These are phyloP conservation scores for Carnegiea gigantea DNA, from an alignment of 179 eudicot species.

Conservation along the genomic window DNA sequence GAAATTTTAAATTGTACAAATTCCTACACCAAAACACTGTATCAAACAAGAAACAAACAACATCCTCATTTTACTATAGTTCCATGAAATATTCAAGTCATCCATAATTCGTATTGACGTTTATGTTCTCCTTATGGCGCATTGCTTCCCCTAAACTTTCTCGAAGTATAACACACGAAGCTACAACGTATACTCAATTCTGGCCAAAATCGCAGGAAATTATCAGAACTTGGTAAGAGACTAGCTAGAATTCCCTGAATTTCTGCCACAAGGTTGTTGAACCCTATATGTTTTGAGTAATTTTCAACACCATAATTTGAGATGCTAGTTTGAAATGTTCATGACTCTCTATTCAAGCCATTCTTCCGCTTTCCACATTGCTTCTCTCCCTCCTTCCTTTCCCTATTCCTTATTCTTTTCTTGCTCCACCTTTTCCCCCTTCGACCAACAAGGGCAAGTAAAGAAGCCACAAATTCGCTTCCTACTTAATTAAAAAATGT, in stretches of 20 bases:
- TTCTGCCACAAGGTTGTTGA: too few relatives aligned
- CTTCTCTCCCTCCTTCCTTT: not conserved
- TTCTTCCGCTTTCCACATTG: constrained; percentile 1
- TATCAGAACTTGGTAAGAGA: too few relatives aligned
- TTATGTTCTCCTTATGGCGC: too few relatives aligned
- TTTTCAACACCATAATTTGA: not conserved
- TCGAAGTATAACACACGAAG: not conserved
- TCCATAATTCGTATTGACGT: too few relatives aligned
- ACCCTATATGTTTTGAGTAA: not conserved
- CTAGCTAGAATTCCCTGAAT: too few relatives aligned
- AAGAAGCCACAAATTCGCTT: not conserved
- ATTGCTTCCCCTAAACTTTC: too few relatives aligned
- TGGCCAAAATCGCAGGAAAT: not conserved
- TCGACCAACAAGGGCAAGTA: constrained; percentile 16
- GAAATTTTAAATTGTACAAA: too few relatives aligned
- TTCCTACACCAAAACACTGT: too few relatives aligned
- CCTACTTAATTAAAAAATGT: not conserved
- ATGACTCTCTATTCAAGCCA: constrained; percentile 1
- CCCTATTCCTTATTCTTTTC: constrained; percentile 21
- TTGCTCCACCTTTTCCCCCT: constrained; percentile 7
- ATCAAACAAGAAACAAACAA: too few relatives aligned
- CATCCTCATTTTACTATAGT: too few relatives aligned
- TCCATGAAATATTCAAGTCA: too few relatives aligned
- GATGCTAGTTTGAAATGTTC: not conserved
- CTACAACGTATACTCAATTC: not conserved